Evolutionary conservation across 345 rosid species (phyloP).

Genomic region (Linum usitatissimum): DNA sequence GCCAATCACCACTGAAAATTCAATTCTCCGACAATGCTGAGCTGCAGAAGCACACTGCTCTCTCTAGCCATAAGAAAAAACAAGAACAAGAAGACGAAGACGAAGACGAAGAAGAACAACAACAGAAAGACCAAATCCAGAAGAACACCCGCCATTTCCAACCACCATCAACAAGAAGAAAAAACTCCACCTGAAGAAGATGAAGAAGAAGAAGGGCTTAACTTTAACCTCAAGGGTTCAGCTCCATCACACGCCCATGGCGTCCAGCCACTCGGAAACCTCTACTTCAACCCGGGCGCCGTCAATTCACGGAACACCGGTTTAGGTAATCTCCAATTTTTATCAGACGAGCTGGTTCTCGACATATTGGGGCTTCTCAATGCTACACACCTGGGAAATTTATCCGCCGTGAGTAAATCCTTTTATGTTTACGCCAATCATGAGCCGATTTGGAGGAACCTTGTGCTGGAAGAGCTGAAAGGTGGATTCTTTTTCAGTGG

Average conservation of each 20-base stretch:
- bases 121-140: constrained; percentile 12
- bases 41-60: constrained; percentile 22
- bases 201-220: constrained; percentile 38
- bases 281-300: constrained; percentile 41
- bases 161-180: neutral
- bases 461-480: constrained; percentile 49
- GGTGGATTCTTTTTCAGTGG: constrained; percentile 52
- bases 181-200: constrained; percentile 21
- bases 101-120: constrained; percentile 15
- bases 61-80: constrained; percentile 21
- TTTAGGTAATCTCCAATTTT: constrained; percentile 55
- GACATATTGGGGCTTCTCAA: constrained; percentile 64
- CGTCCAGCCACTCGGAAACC: constrained; percentile 85
- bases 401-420: constrained; percentile 67
- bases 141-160: constrained; percentile 3
- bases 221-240: constrained; percentile 49
- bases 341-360: constrained; percentile 72
- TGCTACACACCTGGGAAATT: constrained; percentile 47
- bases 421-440: constrained; percentile 62
- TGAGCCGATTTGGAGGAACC: constrained; percentile 83
- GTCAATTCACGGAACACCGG: constrained; percentile 68
- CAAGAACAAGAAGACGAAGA: constrained; percentile 9
- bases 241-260: constrained; percentile 47
- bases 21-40: constrained; percentile 22
- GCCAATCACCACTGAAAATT: too few relatives aligned